phyloP scores from a whole-genome alignment of 208 protist species.

The Acanthamoeba castellanii region DNA sequence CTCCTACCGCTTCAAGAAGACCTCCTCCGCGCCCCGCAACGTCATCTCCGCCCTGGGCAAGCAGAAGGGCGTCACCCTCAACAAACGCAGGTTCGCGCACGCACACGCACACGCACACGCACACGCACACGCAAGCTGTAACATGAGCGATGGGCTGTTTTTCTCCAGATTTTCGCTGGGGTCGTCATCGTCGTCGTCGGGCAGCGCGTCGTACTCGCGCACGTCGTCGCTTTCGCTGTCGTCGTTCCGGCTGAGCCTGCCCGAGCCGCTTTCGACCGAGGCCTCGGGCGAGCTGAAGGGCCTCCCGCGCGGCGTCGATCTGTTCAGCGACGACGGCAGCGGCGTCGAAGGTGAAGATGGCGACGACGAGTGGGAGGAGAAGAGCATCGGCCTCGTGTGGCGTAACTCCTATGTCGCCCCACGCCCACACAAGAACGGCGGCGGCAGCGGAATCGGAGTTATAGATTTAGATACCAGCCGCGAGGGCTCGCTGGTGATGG shows the following conservation, averaged over 20 bases:
- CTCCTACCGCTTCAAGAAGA: slow-evolving; percentile 57
- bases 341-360: neutral
- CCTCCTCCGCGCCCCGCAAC: slow-evolving; percentile 15
- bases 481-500: slow-evolving; percentile 11
- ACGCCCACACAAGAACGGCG: neutral
- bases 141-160: neutral
- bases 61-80: slow-evolving; percentile 56
- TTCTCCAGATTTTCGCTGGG: slow-evolving; percentile 25
- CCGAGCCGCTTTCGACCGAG: slow-evolving; percentile 4
- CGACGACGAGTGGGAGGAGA: slow-evolving; percentile 51
- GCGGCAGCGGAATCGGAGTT: neutral
- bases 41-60: slow-evolving; percentile 20
- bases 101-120: too few relatives aligned
- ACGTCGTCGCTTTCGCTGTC: slow-evolving; percentile 18
- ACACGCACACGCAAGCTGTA: neutral
- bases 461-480: neutral
- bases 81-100: neutral
- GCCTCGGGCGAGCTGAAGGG: neutral
- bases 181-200: slow-evolving; percentile 18
- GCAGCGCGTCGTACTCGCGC: neutral
- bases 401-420: neutral
- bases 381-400: slow-evolving; percentile 66
- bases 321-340: neutral
- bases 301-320: neutral
- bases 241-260: slow-evolving; percentile 62